phyloP scores from a whole-genome alignment of 352 stramenopile genomes.

The Thalassiosira livingstoniorum region DNA sequence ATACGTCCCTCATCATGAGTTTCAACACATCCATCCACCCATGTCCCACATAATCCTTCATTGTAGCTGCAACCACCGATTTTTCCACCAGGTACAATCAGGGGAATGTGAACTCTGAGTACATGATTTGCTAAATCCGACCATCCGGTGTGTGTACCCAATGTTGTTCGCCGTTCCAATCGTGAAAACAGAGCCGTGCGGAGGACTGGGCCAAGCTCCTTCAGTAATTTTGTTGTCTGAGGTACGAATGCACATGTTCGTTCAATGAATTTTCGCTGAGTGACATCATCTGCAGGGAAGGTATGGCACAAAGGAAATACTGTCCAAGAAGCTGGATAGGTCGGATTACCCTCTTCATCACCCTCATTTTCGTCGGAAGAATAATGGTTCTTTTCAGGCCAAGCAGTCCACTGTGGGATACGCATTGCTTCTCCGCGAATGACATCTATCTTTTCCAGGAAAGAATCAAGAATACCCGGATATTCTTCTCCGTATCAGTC shows the following conservation, averaged over 20 bases:
- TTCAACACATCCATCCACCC: conserved; percentile 87
- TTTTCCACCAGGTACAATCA: conserved; percentile 73
- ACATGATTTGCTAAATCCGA: conserved; percentile 88
- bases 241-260: conserved; percentile 76
- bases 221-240: conserved; percentile 72
- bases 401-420: conserved; percentile 83
- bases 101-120: conserved; percentile 82
- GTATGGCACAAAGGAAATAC: conserved; percentile 87
- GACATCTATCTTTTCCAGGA: conserved; percentile 62
- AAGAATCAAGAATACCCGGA: conserved; percentile 55
- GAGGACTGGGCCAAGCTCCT: conserved; percentile 67
- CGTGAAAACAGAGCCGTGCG: conserved; percentile 86
- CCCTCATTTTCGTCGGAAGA: conserved; percentile 32
- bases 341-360: conserved; percentile 15
- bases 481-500: conserved; percentile 70
- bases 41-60: conserved; percentile 81
- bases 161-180: conserved; percentile 74
- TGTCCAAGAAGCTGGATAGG: conserved; percentile 72
- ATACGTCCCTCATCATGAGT: conserved; percentile 75
- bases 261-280: conserved; percentile 76
- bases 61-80: conserved; percentile 6
- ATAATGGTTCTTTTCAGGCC: conserved; percentile 84
- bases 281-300: conserved; percentile 82
- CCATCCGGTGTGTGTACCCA: conserved; percentile 87
- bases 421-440: conserved; percentile 72